These are phyloP conservation scores for Amanita pseudoporphyria DNA, from an alignment of 768 basidiomycete genomes.

Conservation along the genomic window DNA sequence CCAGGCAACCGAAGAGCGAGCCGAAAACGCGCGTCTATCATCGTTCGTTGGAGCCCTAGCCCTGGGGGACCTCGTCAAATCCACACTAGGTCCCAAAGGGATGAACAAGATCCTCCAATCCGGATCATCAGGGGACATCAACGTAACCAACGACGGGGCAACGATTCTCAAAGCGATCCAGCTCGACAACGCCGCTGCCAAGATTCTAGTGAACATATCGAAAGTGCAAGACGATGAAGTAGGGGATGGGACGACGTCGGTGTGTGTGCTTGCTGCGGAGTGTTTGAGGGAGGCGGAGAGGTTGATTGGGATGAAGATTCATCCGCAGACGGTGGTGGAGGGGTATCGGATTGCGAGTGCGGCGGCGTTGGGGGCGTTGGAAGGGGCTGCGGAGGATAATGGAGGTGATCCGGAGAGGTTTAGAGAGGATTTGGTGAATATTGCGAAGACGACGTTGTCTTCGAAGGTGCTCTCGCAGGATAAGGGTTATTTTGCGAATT, in stretches of 20 bases:
- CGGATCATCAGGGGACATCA: slow-evolving; percentile 81
- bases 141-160: slow-evolving; percentile 97
- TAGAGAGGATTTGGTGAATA: slow-evolving; percentile 89
- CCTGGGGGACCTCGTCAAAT: slow-evolving; percentile 96
- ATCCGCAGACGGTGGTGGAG: slow-evolving; percentile 97
- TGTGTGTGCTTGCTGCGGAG: slow-evolving; percentile 89
- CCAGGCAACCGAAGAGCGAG: slow-evolving; percentile 84
- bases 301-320: slow-evolving; percentile 84
- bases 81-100: slow-evolving; percentile 96
- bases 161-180: slow-evolving; percentile 97
- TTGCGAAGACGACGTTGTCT: slow-evolving; percentile 90
- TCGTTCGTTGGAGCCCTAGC: slow-evolving; percentile 98
- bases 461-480: slow-evolving; percentile 96
- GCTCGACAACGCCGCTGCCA: slow-evolving; percentile 97
- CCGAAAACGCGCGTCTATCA: slow-evolving; percentile 95
- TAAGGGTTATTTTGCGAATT: slow-evolving; percentile 96
- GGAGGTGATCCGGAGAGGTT: slow-evolving; percentile 68
- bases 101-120: slow-evolving; percentile 99
- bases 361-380: slow-evolving; percentile 78
- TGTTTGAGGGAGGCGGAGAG: slow-evolving; percentile 93
- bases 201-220: slow-evolving; percentile 98
- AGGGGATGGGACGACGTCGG: slow-evolving; percentile 89
- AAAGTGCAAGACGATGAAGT: slow-evolving; percentile 99
- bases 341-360: slow-evolving; percentile 89
- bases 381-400: slow-evolving; percentile 75